Evolutionary conservation across 2,329 filamentous ascomycete genomes (phyloP), one percentile per base, ranked within the genome.

Genomic region (Orbilia javanica): DNA sequence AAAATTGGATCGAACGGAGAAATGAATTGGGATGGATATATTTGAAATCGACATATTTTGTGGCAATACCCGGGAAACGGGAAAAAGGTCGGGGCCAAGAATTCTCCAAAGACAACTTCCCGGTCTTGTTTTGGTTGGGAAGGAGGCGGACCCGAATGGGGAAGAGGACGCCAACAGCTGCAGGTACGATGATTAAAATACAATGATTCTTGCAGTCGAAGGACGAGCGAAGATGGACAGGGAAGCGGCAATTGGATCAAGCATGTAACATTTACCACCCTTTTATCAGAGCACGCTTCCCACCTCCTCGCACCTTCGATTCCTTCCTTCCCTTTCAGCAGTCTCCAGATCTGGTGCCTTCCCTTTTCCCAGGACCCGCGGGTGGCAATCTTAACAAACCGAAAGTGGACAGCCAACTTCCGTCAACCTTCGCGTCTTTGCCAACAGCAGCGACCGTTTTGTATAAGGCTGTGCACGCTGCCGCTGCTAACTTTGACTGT

Each of bases 401-500:
- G 13, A 44, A 44, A n/a, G 4, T n/a, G 42, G 42, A 20, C 5
- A 60, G 34, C 20, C n/a, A 22, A 42, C 55, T 60, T 60, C 55
- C 55, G 55, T 42, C 31, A n/a, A 60, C 5, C 25, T 27, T 60
- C 55, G 55, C 55, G 55, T 42, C 13, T 25, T 57, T 42, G n/a
- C n/a, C 25, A 29, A 22, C 29, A 13, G 52, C 52, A 20, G n/a
- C 52, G 29, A 57, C 27, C 52, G 52, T 57, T 57, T 27, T n/a
- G 20, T 42, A 60, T 60, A 60, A 60, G 55, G 55, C 55, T 60
- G 53, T 60, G 55, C 22, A 42, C 22, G 34, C 34, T 57, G 29
- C 42, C 29, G 52, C 29, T 57, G 27, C 15, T 44, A 44, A 39
- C 15, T 46, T n/a, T n/a, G n/a, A n/a, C 46, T 22, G 2, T 50